Percentiles rank a stretch among this genome's conserved stretches.
These are phyloP conservation scores for Sordariomycetes sp. DNA, from an alignment of 2,329 filamentous ascomycete genomes.

Conservation along the genomic window DNA sequence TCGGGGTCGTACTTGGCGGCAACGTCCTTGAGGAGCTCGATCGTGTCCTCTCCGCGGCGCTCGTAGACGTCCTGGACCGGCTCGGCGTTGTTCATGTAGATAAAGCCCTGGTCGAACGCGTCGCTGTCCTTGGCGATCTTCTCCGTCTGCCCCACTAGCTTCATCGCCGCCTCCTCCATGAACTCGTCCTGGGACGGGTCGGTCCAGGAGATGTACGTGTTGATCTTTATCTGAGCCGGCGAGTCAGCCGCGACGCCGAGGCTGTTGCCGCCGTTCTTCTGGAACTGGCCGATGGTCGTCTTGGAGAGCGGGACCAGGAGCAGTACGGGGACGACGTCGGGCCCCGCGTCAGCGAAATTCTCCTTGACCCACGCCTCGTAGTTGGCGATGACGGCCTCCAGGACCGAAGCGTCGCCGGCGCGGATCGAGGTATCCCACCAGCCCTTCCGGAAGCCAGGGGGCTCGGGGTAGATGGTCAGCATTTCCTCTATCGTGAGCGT, in stretches of 20 bases:
- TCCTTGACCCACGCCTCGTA: conserved; percentile 2
- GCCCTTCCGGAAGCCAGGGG: conserved; percentile 12
- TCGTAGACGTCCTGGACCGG: conserved; percentile 23
- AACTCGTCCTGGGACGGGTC: conserved; percentile 9
- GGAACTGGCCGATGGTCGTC: conserved; percentile 20
- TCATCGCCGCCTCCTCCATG: conserved; percentile 10
- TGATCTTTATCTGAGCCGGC: conserved; percentile 12
- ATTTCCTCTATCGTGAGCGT: conserved; percentile 1
- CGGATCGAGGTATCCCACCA: conserved; percentile 11
- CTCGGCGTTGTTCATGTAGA: conserved; percentile 33
- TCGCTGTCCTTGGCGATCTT: conserved; percentile 4
- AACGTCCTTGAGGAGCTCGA: conserved; percentile 16
- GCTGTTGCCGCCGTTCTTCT: conserved; percentile 25
- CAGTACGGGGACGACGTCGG: conserved; percentile 15
- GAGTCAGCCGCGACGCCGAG: conserved; percentile 19
- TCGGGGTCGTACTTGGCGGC: conserved; percentile 21
- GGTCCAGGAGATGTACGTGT: conserved; percentile 12
- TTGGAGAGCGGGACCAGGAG: conserved; percentile 29
- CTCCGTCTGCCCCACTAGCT: conserved; percentile 10
- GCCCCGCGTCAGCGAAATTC: conserved; percentile 7
- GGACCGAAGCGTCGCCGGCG: conserved; percentile 9
- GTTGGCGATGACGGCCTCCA: conserved; percentile 12
- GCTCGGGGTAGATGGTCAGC: conserved; percentile 6
- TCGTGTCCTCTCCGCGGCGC: conserved; percentile 25
- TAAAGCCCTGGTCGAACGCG: conserved; percentile 7